A percentile compares a stretch with the other conserved stretches of the same genome.
These are phyloP conservation scores for Jamesozyma hellenica DNA, from an alignment of 805 yeast genomes.

Conservation along the genomic window DNA sequence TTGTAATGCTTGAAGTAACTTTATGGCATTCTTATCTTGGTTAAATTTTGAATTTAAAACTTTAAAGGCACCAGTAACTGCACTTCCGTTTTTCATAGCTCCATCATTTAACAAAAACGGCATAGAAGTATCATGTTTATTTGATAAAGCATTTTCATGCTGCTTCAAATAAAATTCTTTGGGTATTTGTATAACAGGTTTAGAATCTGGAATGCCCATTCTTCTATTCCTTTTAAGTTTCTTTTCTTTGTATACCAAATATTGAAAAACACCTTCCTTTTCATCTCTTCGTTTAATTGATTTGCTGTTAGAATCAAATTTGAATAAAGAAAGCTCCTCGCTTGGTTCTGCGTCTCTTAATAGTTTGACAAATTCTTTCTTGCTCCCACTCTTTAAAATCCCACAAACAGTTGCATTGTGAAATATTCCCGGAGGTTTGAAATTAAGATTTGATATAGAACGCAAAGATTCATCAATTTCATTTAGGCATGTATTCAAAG, in stretches of 20 bases:
- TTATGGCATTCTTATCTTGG: conserved; percentile 24
- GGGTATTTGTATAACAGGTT: conserved; percentile 23
- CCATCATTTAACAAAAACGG: conserved; percentile 17
- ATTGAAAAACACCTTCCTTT: conserved; percentile 31
- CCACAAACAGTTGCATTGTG: conserved; percentile 47
- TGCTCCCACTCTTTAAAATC: conserved; percentile 29
- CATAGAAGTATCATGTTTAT: conserved; percentile 12
- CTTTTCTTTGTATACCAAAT: conserved; percentile 24
- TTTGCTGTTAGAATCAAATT: conserved; percentile 28
- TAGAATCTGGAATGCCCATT: conserved; percentile 23
- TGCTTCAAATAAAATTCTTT: conserved; percentile 19
- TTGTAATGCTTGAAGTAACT: conserved; percentile 35
- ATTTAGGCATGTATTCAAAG: conserved; percentile 24
- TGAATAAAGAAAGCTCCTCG: conserved; percentile 41
- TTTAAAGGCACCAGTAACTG: conserved; percentile 21
- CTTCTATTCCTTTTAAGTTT: conserved; percentile 28
- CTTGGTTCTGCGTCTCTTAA: conserved; percentile 48
- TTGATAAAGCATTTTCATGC: conserved; percentile 17
- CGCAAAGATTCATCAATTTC: conserved; percentile 33
- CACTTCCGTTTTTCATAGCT: conserved; percentile 1
- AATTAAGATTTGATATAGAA: conserved; percentile 36
- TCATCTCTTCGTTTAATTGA: conserved; percentile 44
- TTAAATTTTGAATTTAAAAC: conserved; percentile 27
- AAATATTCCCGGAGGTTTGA: conserved; percentile 51
- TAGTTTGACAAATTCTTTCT: conserved; percentile 38